phyloP scores from a whole-genome alignment of 2,329 filamentous ascomycete species.

The Alternaria burnsii region DNA sequence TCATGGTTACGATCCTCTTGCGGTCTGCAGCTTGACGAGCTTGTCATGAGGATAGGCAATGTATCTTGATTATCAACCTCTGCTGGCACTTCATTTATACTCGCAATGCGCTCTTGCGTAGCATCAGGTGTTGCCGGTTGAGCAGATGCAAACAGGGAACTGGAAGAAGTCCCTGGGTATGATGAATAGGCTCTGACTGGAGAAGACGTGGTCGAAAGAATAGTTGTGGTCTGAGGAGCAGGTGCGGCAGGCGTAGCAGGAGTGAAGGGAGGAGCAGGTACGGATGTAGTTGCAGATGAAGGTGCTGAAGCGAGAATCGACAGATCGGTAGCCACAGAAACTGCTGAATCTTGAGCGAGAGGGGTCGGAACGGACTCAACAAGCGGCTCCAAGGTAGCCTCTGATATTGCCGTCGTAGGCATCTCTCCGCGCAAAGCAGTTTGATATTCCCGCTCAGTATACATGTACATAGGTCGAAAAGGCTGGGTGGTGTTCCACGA shows the following conservation, averaged over 20 bases:
- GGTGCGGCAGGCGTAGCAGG: too few species aligned
- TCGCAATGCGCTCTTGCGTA: not conserved
- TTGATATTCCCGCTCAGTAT: not conserved
- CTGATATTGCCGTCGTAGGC: fast-evolving
- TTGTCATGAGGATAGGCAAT: not conserved
- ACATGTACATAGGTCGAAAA: not conserved
- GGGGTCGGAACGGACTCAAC: not conserved
- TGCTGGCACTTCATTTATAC: not conserved
- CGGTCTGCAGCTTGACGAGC: too few species aligned
- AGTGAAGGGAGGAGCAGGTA: too few species aligned
- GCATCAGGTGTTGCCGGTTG: not conserved
- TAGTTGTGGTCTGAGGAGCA: too few species aligned
- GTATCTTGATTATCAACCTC: not conserved
- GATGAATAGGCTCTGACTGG: not conserved
- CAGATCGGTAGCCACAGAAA: not conserved
- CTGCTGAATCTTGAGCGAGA: not conserved
- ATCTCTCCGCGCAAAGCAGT: not conserved
- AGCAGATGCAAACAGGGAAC: not conserved
- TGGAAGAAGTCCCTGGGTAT: not conserved
- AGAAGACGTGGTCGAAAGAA: not conserved
- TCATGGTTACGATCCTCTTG: not conserved
- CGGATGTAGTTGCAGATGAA: not conserved
- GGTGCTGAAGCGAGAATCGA: not conserved
- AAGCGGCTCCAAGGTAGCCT: too few species aligned
- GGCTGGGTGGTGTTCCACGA: not conserved